Base-by-base conservation (phyloP, 2,329 filamentous ascomycete species). In the Calonectria montana region DNA sequence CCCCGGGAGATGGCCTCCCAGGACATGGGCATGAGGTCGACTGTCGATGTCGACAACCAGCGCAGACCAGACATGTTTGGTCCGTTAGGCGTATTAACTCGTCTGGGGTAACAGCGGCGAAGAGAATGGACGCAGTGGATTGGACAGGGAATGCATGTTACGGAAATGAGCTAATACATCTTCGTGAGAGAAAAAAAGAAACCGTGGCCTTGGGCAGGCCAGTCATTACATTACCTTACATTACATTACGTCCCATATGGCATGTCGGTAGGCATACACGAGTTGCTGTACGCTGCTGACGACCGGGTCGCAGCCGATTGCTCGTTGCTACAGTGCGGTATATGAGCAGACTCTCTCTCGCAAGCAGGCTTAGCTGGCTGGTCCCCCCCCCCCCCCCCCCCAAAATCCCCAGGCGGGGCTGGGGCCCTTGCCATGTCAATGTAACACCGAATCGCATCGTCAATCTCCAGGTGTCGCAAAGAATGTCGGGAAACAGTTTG, bases 361-460 rank as follows among this genome's bases (percentile, higher is more conserved):
- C 48, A 29, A 45, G 41, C 27, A 25, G 35, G 37, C 64, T 64
- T 25, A 21, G 31, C 29, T 68, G 25, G 6, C 43, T n/a, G n/a
- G n/a, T n/a, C n/a, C n/a, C n/a, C n/a, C n/a, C n/a, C n/a, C n/a
- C n/a, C n/a, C n/a, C n/a, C n/a, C n/a, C 31, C 43, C 53, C 29
- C 48, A 65, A 47, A 50, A 15, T 27, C 65, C 62, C 69, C 71
- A 67, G 70, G 47, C 16, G n/a, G 67, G n/a, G 57, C 63, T 25
- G 65, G 45, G 47, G 64, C 69, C 74, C 67, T 67, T 65, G 50
- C 67, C 29, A 53, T 41, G 23, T 69, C 64, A 57, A 77, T 73
- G 77, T 70, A 76, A 74, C 76, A 66, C 69, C 75, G 71, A 79
- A 76, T 77, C 74, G 73, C 75, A 76, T 74, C 70, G 73, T 74